A percentile compares a stretch with the other conserved stretches of the same genome.
phyloP scores from a whole-genome alignment of 2,329 filamentous ascomycete species.

The Hymenoscyphus infarciens region DNA sequence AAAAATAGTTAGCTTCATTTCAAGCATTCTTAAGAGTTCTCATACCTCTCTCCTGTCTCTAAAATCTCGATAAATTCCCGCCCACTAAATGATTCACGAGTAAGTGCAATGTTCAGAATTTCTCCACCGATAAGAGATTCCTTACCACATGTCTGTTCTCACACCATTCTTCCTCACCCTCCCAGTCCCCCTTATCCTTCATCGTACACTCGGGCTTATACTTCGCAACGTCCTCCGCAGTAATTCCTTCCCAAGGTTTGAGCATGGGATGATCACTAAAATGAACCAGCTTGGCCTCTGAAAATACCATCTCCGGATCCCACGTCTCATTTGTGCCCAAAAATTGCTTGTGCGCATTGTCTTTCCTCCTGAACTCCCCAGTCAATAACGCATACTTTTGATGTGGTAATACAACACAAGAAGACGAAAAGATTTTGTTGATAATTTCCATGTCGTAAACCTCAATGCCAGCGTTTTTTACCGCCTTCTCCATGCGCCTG shows the following conservation, averaged over 20 bases:
- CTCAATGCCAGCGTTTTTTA: conserved; percentile 21
- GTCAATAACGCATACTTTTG: conserved; percentile 52
- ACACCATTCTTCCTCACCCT: conserved; percentile 7
- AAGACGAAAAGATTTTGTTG: conserved; percentile 6
- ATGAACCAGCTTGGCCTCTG: conserved; percentile 11
- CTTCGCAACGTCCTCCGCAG: conserved; percentile 5
- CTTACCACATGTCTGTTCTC: conserved; percentile 5
- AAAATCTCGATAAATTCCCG: conserved; percentile 4
- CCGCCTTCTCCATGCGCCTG: conserved; percentile 33
- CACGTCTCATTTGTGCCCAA: conserved; percentile 45
- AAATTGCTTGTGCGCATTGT: conserved; percentile 45
- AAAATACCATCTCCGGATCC: conserved; percentile 23
- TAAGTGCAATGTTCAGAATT: neutral
- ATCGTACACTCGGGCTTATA: conserved; percentile 3
- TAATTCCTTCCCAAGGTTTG: conserved; percentile 12
- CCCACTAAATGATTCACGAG: neutral
- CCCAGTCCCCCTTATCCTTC: neutral
- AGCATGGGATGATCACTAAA: conserved; percentile 13
- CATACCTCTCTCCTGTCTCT: conserved; percentile 6
- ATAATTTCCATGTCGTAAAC: conserved; percentile 51
- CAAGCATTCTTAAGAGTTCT: neutral
- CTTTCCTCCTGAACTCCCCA: conserved; percentile 50
- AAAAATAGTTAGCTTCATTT: neutral
- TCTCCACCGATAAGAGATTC: neutral
- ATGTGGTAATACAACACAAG: conserved; percentile 50